A percentile compares a stretch with the other conserved stretches of the same genome.
Evolutionary conservation across 2,329 filamentous ascomycete genomes (phyloP).

Genomic region (Orbilia ellipsospora): DNA sequence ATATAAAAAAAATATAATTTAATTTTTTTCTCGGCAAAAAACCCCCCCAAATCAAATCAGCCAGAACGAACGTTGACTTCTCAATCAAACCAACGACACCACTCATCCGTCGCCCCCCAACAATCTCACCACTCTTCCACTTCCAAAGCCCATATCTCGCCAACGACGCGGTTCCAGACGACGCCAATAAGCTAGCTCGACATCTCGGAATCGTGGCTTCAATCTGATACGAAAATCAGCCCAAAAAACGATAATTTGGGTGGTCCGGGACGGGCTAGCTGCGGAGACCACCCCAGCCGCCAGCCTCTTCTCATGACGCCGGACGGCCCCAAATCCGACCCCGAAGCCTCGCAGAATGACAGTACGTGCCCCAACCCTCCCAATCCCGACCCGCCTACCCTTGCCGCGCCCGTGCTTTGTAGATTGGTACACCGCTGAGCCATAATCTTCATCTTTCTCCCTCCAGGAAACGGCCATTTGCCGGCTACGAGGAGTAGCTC

Average conservation of each 20-base stretch:
- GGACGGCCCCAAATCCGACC: conserved; percentile 49
- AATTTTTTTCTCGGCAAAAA: conserved; percentile 46
- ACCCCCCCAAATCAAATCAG: conserved; percentile 13
- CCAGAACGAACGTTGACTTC: too few species aligned
- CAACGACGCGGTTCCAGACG: conserved; percentile 50
- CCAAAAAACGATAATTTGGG: conserved; percentile 38
- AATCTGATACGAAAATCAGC: conserved; percentile 18
- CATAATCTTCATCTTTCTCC: conserved; percentile 12
- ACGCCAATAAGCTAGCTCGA: conserved; percentile 47
- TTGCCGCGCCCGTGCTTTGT: conserved; percentile 4
- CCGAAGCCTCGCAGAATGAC: conserved; percentile 53
- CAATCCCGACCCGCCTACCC: conserved; percentile 1
- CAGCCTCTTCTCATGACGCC: conserved; percentile 51
- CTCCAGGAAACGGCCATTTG: conserved; percentile 50
- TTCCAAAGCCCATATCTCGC: conserved; percentile 55
- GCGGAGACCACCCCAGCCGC: conserved; percentile 46
- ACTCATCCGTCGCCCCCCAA: conserved; percentile 41
- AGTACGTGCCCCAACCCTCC: conserved; percentile 31
- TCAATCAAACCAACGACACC: conserved; percentile 52
- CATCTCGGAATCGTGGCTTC: conserved; percentile 22
- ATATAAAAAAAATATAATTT: conserved; percentile 12
- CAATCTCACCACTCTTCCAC: conserved; percentile 35
- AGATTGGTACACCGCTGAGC: conserved; percentile 48
- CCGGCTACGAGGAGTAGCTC: conserved; percentile 52
- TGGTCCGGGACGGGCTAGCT: conserved; percentile 52